Percentiles rank a stretch among this genome's conserved stretches.
These are phyloP conservation scores for Ustilago bromivora DNA, from an alignment of 1,284 basidiomycete species.

Conservation along the genomic window DNA sequence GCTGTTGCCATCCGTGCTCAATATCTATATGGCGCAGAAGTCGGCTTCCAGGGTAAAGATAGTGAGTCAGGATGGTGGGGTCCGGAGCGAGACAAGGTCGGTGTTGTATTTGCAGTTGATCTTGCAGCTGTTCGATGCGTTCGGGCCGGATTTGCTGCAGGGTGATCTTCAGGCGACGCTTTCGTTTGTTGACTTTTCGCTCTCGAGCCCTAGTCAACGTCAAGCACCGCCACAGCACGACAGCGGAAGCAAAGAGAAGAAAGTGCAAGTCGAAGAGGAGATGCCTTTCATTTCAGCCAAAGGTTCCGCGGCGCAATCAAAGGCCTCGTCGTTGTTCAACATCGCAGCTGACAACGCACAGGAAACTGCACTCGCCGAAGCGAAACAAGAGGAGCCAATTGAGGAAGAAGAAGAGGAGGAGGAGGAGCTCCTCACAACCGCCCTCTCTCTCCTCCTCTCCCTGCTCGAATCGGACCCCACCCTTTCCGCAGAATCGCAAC, in stretches of 20 bases:
- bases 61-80: neutral
- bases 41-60: conserved; percentile 18
- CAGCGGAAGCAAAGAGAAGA: neutral
- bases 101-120: conserved; percentile 62
- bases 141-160: conserved; percentile 57
- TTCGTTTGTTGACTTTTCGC: conserved; percentile 62
- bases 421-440: conserved; percentile 56
- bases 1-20: conserved; percentile 40
- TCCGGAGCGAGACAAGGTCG: conserved; percentile 28
- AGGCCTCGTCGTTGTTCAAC: conserved; percentile 33
- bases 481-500: conserved; percentile 43
- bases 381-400: neutral
- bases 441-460: conserved; percentile 61
- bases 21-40: conserved; percentile 52
- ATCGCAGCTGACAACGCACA: neutral
- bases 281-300: conserved; percentile 47
- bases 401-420: conserved; percentile 12
- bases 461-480: conserved; percentile 56
- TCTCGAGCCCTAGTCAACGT: conserved; percentile 30
- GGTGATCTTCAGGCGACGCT: conserved; percentile 56
- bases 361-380: neutral
- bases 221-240: conserved; percentile 2
- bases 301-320: neutral
- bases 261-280: neutral
- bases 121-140: conserved; percentile 61